These are phyloP conservation scores for Ettlia oleoabundans DNA, from an alignment of 139 green algal genomes.

Conservation along the genomic window DNA sequence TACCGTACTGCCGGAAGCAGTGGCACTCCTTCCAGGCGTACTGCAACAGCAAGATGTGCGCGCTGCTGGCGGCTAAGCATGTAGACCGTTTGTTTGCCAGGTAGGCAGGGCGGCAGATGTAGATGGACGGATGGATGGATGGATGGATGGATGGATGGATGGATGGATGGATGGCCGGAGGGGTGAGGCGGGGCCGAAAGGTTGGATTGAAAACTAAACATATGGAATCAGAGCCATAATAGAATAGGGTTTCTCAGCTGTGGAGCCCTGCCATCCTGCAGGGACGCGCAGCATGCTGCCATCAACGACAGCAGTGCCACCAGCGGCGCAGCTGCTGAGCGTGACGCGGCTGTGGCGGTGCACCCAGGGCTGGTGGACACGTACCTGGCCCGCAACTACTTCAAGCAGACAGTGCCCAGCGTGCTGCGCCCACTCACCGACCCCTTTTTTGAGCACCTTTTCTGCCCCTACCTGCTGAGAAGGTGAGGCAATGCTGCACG, in stretches of 20 bases:
- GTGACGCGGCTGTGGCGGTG: conserved; percentile 33
- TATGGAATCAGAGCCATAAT: too few relatives aligned
- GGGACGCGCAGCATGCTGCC: not conserved
- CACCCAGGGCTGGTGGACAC: conserved; percentile 76
- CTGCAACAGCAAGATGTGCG: conserved; percentile 68
- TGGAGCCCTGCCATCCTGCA: too few relatives aligned
- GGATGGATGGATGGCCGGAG: too few relatives aligned
- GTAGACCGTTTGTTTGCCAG: conserved; percentile 50
- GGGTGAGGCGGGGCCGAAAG: too few relatives aligned
- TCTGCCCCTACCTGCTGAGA: conserved; percentile 40
- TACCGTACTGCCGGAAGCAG: conserved; percentile 3
- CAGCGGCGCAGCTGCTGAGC: not conserved
- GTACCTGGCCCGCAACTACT: conserved; percentile 59
- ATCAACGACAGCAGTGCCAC: not conserved
- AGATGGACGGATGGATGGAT: too few relatives aligned
- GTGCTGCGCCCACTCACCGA: conserved; percentile 18
- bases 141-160: too few relatives aligned
- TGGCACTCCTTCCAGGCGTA: conserved; percentile 56
- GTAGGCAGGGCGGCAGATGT: too few relatives aligned
- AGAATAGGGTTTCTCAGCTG: too few relatives aligned
- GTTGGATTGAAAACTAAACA: too few relatives aligned
- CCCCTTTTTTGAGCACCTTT: conserved; percentile 10
- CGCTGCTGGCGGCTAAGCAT: conserved; percentile 59
- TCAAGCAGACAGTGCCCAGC: conserved; percentile 23
- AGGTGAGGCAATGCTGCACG: too few relatives aligned